Evolutionary conservation across 768 basidiomycete species (phyloP), one percentile per base, ranked within the genome.

Genomic region (Agaricus subrufescens): DNA sequence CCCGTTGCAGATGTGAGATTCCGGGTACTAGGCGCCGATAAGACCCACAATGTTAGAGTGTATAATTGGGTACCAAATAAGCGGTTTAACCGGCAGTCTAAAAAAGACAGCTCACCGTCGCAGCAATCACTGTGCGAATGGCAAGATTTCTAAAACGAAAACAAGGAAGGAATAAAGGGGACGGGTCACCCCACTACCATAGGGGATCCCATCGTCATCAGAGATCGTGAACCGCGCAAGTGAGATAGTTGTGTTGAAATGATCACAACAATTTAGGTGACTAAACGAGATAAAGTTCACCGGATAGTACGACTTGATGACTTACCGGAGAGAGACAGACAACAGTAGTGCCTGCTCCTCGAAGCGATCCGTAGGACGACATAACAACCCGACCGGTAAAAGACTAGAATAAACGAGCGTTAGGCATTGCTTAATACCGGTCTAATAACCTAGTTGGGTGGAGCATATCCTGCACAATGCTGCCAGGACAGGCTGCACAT

Each of bases 361-460:
- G 73, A 14, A 86, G 66, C 12, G 81, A 79, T 70, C 86, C 82
- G 63, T 83, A 84, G 4, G 82, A 82, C 6, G 84, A 84, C 74
- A 84, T 75, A 23, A 83, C 81, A 49, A 87, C 82, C 54, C 84
- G 69, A 4, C 84, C 83, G 2, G 81, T 81, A 74, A 83, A 78
- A 2, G 81, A 82, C 81, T 84, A 66, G 10, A 56, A 55, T 47
- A 19, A 44, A 30, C 40, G 12, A 11, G 34, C 11, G 7, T 34
- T 39, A 7, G 29, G 29, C 39, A 19, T 37, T 43, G 30, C 40
- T 53, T 23, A 45, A 19, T 25, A 14, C 19, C 34, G 19, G 2
- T 34, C 34, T 34, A 34, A 34, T 34, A 4, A 2, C 34, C 11
- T 11, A 34, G 7, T 34, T 8, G 11, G 34, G 34, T 34, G 34